Evolutionary conservation across 805 yeast genomes (phyloP), one percentile per base, ranked within the genome.

Genomic region (Pichia deserticola): DNA sequence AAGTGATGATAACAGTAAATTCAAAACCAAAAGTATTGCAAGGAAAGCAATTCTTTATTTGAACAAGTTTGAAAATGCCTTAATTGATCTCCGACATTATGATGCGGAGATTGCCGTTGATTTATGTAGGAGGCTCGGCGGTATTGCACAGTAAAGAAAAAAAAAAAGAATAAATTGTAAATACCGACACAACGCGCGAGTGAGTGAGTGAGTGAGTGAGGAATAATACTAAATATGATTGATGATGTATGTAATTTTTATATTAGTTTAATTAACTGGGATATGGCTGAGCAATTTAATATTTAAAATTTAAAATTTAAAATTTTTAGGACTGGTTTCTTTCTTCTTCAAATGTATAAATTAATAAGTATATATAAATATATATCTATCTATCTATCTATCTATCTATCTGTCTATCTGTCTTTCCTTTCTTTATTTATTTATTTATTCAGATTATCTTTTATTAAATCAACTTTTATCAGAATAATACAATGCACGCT

Each of bases 401-500:
- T n/a, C n/a, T n/a, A n/a, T n/a, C n/a, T n/a, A n/a, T n/a, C n/a
- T n/a, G n/a, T n/a, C n/a, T n/a, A n/a, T n/a, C n/a, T n/a, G n/a
- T n/a, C 11, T 11, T 40, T 28, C 43, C 20, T 32, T 7, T 32
- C 34, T 32, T 7, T 32, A 32, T 32, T 30, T 34, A 11, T 34
- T 34, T 4, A 5, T 11, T 5, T 11, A 34, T 9, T 9, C n/a
- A 12, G 1, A 11, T 9, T 34, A 9, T 32, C n/a, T 32, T 34
- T 35, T n/a, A 5, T 41, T 33, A 15, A 9, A 7, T 3, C 9
- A 2, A 6, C 32, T 30, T 7, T 30, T 9, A 30, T 30, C 4
- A 30, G 9, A 30, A 4, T 5, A 5, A 20, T 28, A 51, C 12
- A 32, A 65, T 65, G 69, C 69, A 65, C 47, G 68, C 68, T 40